Base-by-base conservation (phyloP, 2,329 filamentous ascomycete genomes). In the Fusarium incarnatum region DNA sequence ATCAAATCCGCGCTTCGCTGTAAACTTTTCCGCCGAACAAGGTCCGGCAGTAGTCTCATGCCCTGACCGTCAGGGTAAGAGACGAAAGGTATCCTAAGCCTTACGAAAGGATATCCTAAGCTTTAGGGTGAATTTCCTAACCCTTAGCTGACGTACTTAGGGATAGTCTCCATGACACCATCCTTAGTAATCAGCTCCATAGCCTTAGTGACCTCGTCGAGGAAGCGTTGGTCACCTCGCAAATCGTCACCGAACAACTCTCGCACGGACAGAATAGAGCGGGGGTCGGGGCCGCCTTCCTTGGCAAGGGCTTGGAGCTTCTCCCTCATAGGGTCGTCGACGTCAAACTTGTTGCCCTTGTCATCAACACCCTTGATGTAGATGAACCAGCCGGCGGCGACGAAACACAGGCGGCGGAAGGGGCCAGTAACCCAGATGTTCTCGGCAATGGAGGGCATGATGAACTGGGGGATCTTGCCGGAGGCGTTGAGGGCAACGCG, bases 391-490 rank as follows among this genome's bases (percentile, higher is more conserved):
- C 80, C 81, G 40, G 79, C 85, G 1, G 81, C 79, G 58, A 82
- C 81, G 67, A 87, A 86, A 67, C 80, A 83, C 53, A 87, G 77
- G 15, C 84, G 83, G 42, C 83, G 82, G 73, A 82, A 80, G 67
- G 83, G 83, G 18, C 78, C 81, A 4, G 74, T 79, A 1, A 76
- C 75, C 83, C 82, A 83, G 63, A 86, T 86, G 46, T 75, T 75
- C 79, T 83, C 82, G 61, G 82, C 82, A 61, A 83, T 79, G 30
- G 81, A 82, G 12, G 82, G 82, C 81, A 83, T 83, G 79, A 83
- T 82, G 78, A 83, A 83, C 77, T 83, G 84, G 1, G 85, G 85
- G 41, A 87, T 82, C 82, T 87, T 87, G 79, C 85, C 85, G 8
- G 84, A 86, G 23, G 81, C 84, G 74, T 83, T 83, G 23, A 87